Conservation (phyloP, 2,329 filamentous ascomycete species). For the Dactylellina parvicollis region DNA sequence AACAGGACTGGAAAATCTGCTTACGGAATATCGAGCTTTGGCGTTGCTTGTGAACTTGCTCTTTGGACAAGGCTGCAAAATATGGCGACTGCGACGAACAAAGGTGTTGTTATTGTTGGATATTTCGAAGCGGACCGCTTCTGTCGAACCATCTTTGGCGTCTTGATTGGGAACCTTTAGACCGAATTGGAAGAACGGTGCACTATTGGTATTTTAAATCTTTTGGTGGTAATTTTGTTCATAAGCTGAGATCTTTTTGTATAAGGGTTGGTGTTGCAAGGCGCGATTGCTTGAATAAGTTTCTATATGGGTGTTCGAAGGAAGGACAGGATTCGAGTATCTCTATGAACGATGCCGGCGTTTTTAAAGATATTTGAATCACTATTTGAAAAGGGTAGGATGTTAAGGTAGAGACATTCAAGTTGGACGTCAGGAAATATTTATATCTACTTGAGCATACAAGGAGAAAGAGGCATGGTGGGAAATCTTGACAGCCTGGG, state of each 20-base stretch:
- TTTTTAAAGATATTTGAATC: slow-evolving; percentile 21
- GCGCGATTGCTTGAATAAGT: background rate
- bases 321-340: slow-evolving; percentile 21
- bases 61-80: slow-evolving; percentile 21
- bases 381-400: background rate
- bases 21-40: slow-evolving; percentile 43
- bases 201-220: background rate
- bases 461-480: background rate
- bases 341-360: slow-evolving; percentile 39
- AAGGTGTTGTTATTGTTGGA: slow-evolving; percentile 50
- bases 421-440: too few relatives aligned
- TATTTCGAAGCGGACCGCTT: slow-evolving; percentile 10
- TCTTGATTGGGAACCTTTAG: background rate
- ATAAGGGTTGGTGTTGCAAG: background rate
- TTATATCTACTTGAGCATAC: background rate
- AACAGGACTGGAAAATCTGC: too few relatives aligned
- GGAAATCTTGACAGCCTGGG: background rate
- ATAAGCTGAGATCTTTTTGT: background rate
- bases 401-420: background rate
- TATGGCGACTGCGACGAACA: background rate
- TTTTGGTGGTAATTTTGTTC: background rate
- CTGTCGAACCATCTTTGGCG: slow-evolving; percentile 11
- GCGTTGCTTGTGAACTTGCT: slow-evolving; percentile 30
- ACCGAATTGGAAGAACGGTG: too few relatives aligned
- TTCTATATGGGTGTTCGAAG: background rate